A percentile compares a stretch with the other conserved stretches of the same genome.
These are phyloP conservation scores for Phialophora macrospora DNA, from an alignment of 2,329 filamentous ascomycete genomes.

Conservation along the genomic window DNA sequence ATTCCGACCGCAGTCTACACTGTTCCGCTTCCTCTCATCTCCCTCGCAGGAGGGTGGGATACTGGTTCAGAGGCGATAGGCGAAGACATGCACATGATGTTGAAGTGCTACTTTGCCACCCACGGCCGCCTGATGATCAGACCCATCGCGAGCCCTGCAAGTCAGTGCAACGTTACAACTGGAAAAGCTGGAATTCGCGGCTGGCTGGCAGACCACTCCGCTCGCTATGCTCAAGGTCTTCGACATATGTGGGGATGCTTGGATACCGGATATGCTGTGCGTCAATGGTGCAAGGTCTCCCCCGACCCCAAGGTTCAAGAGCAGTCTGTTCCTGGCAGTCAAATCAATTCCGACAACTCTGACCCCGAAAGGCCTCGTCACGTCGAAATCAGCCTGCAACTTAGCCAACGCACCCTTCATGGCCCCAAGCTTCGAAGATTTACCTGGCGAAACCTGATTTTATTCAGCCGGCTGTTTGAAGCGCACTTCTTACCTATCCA, in stretches of 20 bases:
- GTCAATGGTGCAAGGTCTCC: constrained; percentile 44
- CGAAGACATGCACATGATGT: constrained; percentile 77
- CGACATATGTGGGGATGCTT: constrained; percentile 78
- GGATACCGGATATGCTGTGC: constrained; percentile 69
- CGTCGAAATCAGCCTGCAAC: constrained; percentile 47
- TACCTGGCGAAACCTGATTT: constrained; percentile 57
- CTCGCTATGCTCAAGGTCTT: constrained; percentile 73
- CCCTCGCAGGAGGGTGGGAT: constrained; percentile 74
- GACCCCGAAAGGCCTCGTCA: constrained; percentile 17
- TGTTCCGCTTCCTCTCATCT: constrained; percentile 67
- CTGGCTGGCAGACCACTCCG: constrained; percentile 62
- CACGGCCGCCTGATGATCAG: constrained; percentile 70
- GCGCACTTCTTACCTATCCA: constrained; percentile 74
- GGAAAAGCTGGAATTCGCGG: constrained; percentile 61
- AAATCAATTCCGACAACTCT: constrained; percentile 2
- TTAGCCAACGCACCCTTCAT: constrained; percentile 62
- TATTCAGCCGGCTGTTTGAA: constrained; percentile 72
- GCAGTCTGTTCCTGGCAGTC: constrained; percentile 7
- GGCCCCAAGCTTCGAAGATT: constrained; percentile 59
- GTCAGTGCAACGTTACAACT: constrained; percentile 72
- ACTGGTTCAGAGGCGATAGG: constrained; percentile 72
- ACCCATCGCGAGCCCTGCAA: constrained; percentile 70
- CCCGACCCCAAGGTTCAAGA: neutral
- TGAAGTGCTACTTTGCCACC: constrained; percentile 77
- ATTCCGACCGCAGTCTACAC: constrained; percentile 78